A percentile compares a stretch with the other conserved stretches of the same genome.
Conservation (phyloP, 2,329 filamentous ascomycete genomes). For the Neopestalotiopsis clavispora region DNA sequence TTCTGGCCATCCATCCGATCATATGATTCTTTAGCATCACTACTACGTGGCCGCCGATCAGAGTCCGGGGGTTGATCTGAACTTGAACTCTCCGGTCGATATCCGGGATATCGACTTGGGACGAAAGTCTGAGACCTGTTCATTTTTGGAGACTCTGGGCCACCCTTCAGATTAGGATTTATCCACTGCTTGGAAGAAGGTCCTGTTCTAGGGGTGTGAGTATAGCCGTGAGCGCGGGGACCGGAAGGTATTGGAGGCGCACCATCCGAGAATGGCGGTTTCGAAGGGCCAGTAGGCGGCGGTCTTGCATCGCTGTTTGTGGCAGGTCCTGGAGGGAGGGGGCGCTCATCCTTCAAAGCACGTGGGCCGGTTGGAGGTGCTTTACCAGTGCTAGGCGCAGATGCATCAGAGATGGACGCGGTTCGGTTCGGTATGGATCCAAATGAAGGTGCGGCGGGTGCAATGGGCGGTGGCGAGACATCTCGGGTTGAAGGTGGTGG, state of each 20-base stretch:
- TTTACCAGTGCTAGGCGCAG: slow-evolving; percentile 45
- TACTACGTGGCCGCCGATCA: slow-evolving; percentile 55
- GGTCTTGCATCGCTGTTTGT: slow-evolving; percentile 40
- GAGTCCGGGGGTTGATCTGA: slow-evolving; percentile 47
- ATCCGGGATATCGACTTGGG: slow-evolving; percentile 40
- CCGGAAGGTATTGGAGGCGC: slow-evolving; percentile 57
- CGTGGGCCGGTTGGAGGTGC: slow-evolving; percentile 58
- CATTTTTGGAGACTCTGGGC: slow-evolving; percentile 56
- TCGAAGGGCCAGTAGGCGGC: slow-evolving; percentile 48
- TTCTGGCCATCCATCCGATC: slow-evolving; percentile 22
- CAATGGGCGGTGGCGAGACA: slow-evolving; percentile 61
- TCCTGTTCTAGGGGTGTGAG: slow-evolving; percentile 55
- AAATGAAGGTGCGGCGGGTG: slow-evolving; percentile 63
- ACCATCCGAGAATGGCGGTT: slow-evolving; percentile 46
- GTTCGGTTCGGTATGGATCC: slow-evolving; percentile 58
- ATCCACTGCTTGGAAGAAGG: slow-evolving; percentile 66
- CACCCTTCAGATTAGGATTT: slow-evolving; percentile 54
- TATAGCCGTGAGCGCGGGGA: slow-evolving; percentile 52
- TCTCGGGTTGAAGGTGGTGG: slow-evolving; percentile 52
- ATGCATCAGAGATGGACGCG: slow-evolving; percentile 39
- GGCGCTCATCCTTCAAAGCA: slow-evolving; percentile 55
- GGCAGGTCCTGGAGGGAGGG: slow-evolving; percentile 46
- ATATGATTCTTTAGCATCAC: slow-evolving; percentile 54
- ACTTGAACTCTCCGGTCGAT: slow-evolving; percentile 40
- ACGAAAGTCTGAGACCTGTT: slow-evolving; percentile 56